phyloP scores from a whole-genome alignment of 257 asterid species.

The Salvia splendens region DNA sequence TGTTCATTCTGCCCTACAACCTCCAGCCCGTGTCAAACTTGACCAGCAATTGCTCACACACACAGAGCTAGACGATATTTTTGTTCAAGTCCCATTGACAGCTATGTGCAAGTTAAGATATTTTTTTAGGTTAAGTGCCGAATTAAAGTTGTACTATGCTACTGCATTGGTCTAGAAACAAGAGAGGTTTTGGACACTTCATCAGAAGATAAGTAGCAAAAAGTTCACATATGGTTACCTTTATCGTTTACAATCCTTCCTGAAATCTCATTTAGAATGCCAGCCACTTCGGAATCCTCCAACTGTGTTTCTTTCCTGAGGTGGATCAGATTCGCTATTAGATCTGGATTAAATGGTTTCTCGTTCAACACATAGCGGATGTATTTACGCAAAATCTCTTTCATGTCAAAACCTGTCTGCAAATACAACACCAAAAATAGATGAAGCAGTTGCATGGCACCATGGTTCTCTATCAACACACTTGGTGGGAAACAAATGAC shows the following conservation, averaged over 20 bases:
- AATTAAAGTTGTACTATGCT: neutral
- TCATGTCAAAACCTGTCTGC: constrained; percentile 90
- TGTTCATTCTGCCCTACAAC: neutral
- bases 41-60: neutral
- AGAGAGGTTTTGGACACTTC: neutral
- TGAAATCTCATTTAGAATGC: constrained; percentile 83
- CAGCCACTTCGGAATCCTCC: constrained; percentile 81
- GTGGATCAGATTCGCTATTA: constrained; percentile 75
- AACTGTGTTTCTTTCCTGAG: constrained; percentile 70
- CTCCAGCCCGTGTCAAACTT: neutral
- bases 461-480: constrained; percentile 13
- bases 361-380: constrained; percentile 88
- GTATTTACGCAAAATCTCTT: constrained; percentile 81
- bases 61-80: neutral
- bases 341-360: constrained; percentile 83
- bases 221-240: constrained; percentile 50
- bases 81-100: constrained; percentile 16
- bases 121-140: constrained; percentile 3
- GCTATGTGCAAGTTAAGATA: constrained; percentile 25
- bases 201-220: constrained; percentile 19
- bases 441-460: constrained; percentile 30
- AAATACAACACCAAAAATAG: constrained; percentile 37
- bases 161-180: constrained; percentile 9
- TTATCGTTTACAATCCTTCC: constrained; percentile 81
- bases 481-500: neutral